Percentiles rank a stretch among this genome's conserved stretches.
Conservation (phyloP, 768 basidiomycete species). For the Lactifluus hygrophoroides region DNA sequence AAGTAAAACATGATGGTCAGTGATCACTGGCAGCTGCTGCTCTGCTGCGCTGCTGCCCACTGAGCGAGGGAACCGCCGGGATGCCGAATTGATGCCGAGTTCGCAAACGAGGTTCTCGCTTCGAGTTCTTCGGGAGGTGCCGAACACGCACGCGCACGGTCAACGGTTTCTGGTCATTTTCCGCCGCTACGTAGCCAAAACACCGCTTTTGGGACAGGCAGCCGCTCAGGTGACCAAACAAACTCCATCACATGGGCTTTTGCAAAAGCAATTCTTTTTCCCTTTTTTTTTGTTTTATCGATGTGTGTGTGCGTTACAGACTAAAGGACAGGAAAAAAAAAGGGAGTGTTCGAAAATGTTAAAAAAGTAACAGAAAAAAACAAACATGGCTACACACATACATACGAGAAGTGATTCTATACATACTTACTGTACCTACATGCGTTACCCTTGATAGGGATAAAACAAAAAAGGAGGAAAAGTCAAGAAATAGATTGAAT, state of each 20-base stretch:
- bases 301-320: too few species aligned
- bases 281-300: not conserved
- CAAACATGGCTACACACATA: slow-evolving; percentile 13
- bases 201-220: not conserved
- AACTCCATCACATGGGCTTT: not conserved
- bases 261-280: not conserved
- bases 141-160: not conserved
- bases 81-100: too few species aligned
- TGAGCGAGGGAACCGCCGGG: not conserved
- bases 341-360: not conserved
- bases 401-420: slow-evolving; percentile 8
- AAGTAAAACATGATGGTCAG: too few species aligned
- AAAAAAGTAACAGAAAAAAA: not conserved
- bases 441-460: not conserved
- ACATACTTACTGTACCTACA: slow-evolving; percentile 16
- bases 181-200: not conserved
- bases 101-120: slow-evolving; percentile 7
- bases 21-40: too few species aligned
- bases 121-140: slow-evolving; percentile 6
- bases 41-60: too few species aligned
- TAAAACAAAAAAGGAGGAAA: not conserved
- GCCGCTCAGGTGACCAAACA: not conserved
- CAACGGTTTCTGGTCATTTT: not conserved
- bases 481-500: not conserved
- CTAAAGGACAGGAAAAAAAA: too few species aligned